Conservation (phyloP, 768 basidiomycete species). For the Terana coerulea region DNA sequence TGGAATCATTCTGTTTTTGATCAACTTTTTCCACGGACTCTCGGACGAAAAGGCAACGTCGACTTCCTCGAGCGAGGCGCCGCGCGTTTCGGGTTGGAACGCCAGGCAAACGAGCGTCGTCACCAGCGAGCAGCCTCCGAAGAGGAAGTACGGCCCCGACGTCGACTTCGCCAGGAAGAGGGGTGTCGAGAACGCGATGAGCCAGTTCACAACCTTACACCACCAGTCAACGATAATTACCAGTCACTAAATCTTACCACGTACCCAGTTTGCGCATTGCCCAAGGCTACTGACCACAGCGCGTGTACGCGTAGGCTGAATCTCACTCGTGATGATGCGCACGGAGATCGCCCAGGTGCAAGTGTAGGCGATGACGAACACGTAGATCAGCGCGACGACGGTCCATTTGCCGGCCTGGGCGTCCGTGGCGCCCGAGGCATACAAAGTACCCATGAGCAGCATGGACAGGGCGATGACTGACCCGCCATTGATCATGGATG, state of each 20-base stretch:
- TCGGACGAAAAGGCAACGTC: conserved; percentile 35
- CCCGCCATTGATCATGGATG: conserved; percentile 41
- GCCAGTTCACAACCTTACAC: conserved; percentile 39
- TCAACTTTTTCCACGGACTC: conserved; percentile 13
- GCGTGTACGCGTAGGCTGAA: conserved; percentile 44
- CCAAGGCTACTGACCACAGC: conserved; percentile 39
- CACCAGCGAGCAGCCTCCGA: conserved; percentile 34
- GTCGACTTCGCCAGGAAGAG: conserved; percentile 41
- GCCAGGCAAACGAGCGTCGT: conserved; percentile 35
- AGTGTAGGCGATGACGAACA: conserved; percentile 41
- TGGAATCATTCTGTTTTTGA: neutral
- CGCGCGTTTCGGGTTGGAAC: conserved; percentile 43
- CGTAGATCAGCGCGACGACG: conserved; percentile 43
- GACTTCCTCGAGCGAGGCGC: conserved; percentile 40
- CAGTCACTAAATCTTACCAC: conserved; percentile 15
- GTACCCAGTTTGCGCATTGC: conserved; percentile 39
- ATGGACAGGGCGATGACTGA: conserved; percentile 34
- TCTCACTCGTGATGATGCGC: conserved; percentile 41
- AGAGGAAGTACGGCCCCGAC: conserved; percentile 46
- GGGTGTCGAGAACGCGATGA: conserved; percentile 43
- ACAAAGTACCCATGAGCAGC: conserved; percentile 41
- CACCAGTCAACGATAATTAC: too few species aligned
- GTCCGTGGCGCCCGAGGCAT: conserved; percentile 33
- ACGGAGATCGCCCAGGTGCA: conserved; percentile 42
- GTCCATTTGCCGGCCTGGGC: conserved; percentile 33